phyloP scores from a whole-genome alignment of 2,329 filamentous ascomycete species.

The Calonectria honghensis region DNA sequence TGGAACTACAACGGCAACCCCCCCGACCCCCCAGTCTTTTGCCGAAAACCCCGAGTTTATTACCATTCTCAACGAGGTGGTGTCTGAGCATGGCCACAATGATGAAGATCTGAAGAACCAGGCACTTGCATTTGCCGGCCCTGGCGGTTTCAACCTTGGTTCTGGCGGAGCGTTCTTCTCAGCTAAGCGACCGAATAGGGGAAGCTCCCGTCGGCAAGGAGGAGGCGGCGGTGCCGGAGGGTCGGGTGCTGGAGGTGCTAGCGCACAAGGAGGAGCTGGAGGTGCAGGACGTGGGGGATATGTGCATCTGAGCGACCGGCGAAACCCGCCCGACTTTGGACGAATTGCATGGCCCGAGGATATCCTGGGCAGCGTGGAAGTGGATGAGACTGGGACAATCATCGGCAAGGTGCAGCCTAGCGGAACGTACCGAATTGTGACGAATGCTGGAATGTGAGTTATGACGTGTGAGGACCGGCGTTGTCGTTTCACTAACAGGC shows the following conservation, averaged over 20 bases:
- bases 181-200: slow-evolving; percentile 61
- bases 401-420: slow-evolving; percentile 76
- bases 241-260: slow-evolving; percentile 73
- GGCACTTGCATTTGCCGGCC: slow-evolving; percentile 76
- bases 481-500: slow-evolving; percentile 46
- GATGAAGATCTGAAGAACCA: slow-evolving; percentile 75
- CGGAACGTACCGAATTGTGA: slow-evolving; percentile 78
- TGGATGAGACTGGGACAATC: slow-evolving; percentile 74
- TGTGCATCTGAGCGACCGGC: slow-evolving; percentile 78
- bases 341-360: slow-evolving; percentile 82
- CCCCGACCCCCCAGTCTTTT: slow-evolving; percentile 77
- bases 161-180: slow-evolving; percentile 71
- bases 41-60: slow-evolving; percentile 76
- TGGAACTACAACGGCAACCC: slow-evolving; percentile 74
- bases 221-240: slow-evolving; percentile 64
- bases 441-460: slow-evolving; percentile 80
- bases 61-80: slow-evolving; percentile 74
- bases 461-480: background rate
- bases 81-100: slow-evolving; percentile 72
- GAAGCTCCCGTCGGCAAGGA: slow-evolving; percentile 58
- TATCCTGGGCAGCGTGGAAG: slow-evolving; percentile 81
- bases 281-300: slow-evolving; percentile 77
- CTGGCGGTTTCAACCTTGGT: slow-evolving; percentile 72
- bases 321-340: slow-evolving; percentile 80
- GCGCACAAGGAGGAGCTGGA: slow-evolving; percentile 77